A percentile compares a stretch with the other conserved stretches of the same genome.
These are phyloP conservation scores for Neoscytalidium dimidiatum DNA, from an alignment of 2,329 filamentous ascomycete genomes.

Conservation along the genomic window DNA sequence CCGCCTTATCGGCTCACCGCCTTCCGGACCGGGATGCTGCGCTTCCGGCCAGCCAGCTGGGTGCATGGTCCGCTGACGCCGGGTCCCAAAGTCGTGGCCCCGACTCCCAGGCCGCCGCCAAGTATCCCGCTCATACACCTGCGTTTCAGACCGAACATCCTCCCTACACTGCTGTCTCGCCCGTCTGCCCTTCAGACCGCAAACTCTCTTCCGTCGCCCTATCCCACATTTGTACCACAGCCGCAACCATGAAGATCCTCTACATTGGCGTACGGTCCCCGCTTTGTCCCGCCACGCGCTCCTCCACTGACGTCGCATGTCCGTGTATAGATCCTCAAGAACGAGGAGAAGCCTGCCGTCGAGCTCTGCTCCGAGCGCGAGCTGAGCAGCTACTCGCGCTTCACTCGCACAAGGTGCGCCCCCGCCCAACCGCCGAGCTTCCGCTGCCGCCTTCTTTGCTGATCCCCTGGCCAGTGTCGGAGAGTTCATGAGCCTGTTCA, in stretches of 20 bases:
- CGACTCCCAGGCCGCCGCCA: conserved; percentile 15
- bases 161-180: neutral
- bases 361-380: conserved; percentile 79
- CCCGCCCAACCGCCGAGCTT: neutral
- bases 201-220: neutral
- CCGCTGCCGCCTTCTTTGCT: neutral
- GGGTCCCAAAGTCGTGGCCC: neutral
- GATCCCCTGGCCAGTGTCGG: conserved; percentile 46
- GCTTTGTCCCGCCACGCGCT: conserved; percentile 24
- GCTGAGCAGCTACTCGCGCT: conserved; percentile 75
- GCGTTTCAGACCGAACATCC: conserved; percentile 19
- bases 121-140: conserved; percentile 6
- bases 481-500: conserved; percentile 82
- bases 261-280: conserved; percentile 74
- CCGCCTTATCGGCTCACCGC: conserved; percentile 1
- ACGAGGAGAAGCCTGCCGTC: conserved; percentile 72
- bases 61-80: neutral
- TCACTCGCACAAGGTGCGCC: conserved; percentile 69
- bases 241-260: conserved; percentile 74
- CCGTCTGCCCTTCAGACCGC: neutral
- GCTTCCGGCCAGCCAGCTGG: neutral
- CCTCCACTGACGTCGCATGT: conserved; percentile 22
- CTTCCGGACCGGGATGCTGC: neutral
- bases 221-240: neutral
- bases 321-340: conserved; percentile 82